Conservation (phyloP, 768 basidiomycete genomes). For the Mrakia gelida region DNA sequence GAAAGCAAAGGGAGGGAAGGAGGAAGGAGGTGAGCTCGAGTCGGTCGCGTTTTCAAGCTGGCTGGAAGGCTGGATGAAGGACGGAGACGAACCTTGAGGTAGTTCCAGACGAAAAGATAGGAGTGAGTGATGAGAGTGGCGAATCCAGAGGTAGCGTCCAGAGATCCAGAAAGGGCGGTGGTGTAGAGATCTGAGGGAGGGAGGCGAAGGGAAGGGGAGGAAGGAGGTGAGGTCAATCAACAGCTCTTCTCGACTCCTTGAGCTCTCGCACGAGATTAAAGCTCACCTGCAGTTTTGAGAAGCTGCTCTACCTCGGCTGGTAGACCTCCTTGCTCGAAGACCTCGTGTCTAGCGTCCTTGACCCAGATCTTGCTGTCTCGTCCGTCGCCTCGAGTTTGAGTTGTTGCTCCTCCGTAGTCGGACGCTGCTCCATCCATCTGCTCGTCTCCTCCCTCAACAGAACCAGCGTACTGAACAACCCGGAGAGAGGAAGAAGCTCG, state of each 20-base stretch:
- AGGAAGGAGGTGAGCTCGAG: background rate
- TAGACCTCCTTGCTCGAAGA: conserved; percentile 20
- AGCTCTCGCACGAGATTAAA: no score
- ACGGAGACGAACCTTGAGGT: conserved; percentile 2
- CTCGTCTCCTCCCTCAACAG: background rate
- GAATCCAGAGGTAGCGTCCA: conserved; percentile 20
- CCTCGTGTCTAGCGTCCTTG: conserved; percentile 21
- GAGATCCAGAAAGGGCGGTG: conserved; percentile 15
- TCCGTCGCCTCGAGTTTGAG: background rate
- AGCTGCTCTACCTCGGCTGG: conserved; percentile 19
- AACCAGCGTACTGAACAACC: conserved; percentile 2
- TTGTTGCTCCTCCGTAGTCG: background rate
- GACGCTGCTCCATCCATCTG: background rate
- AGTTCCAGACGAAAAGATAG: conserved; percentile 27
- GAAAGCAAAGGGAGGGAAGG: background rate
- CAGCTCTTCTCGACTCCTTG: background rate
- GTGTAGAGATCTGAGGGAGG: conserved; percentile 28
- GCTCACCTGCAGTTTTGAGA: conserved; percentile 20
- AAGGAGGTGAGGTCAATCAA: background rate
- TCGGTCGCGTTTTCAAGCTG: background rate
- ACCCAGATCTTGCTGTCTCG: conserved; percentile 18
- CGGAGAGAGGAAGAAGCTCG: background rate
- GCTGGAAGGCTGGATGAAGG: background rate
- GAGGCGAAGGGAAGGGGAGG: background rate
- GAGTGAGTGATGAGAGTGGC: conserved; percentile 21